Evolutionary conservation across 768 basidiomycete species (phyloP).

Genomic region (Clitopilus passeckerianus): DNA sequence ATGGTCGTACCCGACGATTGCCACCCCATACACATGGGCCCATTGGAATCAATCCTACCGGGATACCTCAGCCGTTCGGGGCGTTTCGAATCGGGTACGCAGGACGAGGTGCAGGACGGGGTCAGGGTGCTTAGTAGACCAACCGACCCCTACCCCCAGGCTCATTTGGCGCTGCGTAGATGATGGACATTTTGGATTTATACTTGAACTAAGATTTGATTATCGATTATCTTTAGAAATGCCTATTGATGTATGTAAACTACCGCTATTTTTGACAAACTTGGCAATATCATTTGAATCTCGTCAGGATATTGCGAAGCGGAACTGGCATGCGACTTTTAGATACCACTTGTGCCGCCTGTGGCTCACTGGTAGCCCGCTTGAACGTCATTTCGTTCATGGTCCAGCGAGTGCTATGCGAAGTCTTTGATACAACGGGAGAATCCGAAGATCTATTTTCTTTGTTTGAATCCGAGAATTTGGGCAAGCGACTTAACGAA

Average conservation of each 20-base stretch:
- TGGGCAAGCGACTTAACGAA: not conserved
- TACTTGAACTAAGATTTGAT: no score
- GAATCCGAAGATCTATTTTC: constrained; percentile 13
- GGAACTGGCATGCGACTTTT: constrained; percentile 42
- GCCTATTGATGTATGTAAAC: no score
- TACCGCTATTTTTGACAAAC: no score
- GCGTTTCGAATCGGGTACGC: constrained; percentile 56
- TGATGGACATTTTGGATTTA: no score
- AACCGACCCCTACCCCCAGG: no score
- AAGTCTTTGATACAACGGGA: constrained; percentile 11
- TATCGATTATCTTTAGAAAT: no score
- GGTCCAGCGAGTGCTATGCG: constrained; percentile 20
- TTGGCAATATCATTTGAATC: constrained; percentile 26
- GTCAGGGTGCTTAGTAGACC: not conserved
- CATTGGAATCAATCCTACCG: not conserved
- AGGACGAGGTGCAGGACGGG: constrained; percentile 40
- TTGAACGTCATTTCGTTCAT: constrained; percentile 28
- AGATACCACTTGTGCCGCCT: constrained; percentile 12
- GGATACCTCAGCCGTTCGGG: constrained; percentile 11
- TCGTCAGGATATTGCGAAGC: constrained; percentile 39
- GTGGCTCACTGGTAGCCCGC: constrained; percentile 17
- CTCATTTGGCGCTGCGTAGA: no score
- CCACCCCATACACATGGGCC: not conserved
- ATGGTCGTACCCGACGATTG: constrained; percentile 7
- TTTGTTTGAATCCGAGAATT: constrained; percentile 4